These are phyloP conservation scores for Auxenochlorella pyrenoidosa DNA, from an alignment of 139 green algal species.

Conservation along the genomic window DNA sequence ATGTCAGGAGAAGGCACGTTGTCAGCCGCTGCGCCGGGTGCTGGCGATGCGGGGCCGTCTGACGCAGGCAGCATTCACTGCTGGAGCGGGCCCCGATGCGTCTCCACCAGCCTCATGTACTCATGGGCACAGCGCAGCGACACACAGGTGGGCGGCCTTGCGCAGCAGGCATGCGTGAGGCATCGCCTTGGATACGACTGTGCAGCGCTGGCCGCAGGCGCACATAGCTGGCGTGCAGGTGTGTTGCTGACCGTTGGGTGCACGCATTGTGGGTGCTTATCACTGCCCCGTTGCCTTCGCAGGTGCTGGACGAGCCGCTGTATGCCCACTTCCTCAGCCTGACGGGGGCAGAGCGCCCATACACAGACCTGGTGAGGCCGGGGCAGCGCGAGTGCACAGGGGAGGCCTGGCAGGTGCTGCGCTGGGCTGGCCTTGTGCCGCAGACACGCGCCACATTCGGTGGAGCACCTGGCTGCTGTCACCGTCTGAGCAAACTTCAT, in stretches of 20 bases:
- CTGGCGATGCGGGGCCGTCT: not conserved
- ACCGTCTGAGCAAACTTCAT: too few relatives aligned
- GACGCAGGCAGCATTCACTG: conserved; percentile 28
- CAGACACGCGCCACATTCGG: too few relatives aligned
- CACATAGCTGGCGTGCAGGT: not conserved
- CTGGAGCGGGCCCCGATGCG: conserved; percentile 48
- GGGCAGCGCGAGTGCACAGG: not conserved
- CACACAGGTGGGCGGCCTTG: not conserved
- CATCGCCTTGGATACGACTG: not conserved
- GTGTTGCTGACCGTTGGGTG: not conserved
- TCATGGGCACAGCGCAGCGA: conserved; percentile 46
- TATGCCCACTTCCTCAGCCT: conserved; percentile 51
- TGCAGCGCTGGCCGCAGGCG: not conserved
- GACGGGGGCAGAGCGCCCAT: conserved; percentile 33
- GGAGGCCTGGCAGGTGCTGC: not conserved
- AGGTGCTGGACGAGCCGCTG: conserved; percentile 60
- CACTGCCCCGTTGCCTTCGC: not conserved
- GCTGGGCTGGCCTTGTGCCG: not conserved
- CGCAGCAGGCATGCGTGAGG: not conserved
- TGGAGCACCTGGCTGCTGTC: too few relatives aligned
- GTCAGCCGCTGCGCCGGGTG: not conserved
- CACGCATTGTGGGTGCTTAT: too few relatives aligned
- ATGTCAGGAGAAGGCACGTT: not conserved
- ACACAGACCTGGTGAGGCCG: conserved; percentile 34
- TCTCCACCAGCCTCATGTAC: conserved; percentile 52